Evolutionary conservation across 108 stramenopile genomes (phyloP).

Genomic region (Cyclotella sp.): DNA sequence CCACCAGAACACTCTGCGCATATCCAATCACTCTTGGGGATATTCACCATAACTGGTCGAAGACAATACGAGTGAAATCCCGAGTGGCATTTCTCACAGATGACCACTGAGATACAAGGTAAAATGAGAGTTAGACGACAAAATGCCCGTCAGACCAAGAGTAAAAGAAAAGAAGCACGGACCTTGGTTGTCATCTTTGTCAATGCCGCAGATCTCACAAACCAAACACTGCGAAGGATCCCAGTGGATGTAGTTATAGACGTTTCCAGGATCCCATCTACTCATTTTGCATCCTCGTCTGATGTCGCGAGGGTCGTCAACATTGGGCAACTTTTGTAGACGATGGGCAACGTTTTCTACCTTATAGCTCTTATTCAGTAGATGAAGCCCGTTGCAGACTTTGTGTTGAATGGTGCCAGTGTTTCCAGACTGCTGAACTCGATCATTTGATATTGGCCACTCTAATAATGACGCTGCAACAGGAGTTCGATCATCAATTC

Average conservation of each 20-base stretch:
- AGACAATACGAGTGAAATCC: conserved; percentile 61
- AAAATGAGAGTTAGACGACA: neutral
- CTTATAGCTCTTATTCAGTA: conserved; percentile 24
- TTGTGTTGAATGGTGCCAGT: conserved; percentile 15
- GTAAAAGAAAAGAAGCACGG: neutral
- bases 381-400: conserved; percentile 33
- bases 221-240: conserved; percentile 41
- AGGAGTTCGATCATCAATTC: neutral
- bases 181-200: conserved; percentile 48
- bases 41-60: conserved; percentile 57
- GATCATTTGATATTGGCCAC: conserved; percentile 30
- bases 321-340: conserved; percentile 15
- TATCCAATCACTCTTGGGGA: conserved; percentile 52
- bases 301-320: conserved; percentile 34
- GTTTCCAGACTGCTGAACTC: neutral
- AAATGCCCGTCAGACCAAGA: neutral
- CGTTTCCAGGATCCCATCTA: conserved; percentile 43
- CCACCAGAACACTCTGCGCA: conserved; percentile 37
- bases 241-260: conserved; percentile 27
- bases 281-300: conserved; percentile 34
- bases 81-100: conserved; percentile 56
- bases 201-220: conserved; percentile 44
- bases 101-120: conserved; percentile 29
- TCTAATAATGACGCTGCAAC: conserved; percentile 34
- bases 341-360: neutral